phyloP scores from a whole-genome alignment of 305 asterid genomes.

The Fraxinus sp. region DNA sequence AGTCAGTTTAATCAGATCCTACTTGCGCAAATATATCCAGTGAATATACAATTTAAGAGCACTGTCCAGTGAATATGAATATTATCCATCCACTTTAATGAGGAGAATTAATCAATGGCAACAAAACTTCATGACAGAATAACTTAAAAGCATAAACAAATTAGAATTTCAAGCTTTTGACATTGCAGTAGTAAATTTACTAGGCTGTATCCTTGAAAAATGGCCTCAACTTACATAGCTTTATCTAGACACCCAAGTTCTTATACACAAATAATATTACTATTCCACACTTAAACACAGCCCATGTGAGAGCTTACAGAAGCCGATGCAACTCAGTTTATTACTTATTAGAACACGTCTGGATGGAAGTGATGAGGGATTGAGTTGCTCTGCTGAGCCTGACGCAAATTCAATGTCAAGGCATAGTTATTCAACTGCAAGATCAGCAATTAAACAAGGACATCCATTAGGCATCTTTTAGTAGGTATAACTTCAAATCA shows the following conservation, averaged over 20 bases:
- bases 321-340: background rate
- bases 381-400: conserved; percentile 60
- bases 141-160: background rate
- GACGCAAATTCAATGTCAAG: conserved; percentile 56
- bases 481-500: background rate
- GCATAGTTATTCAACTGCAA: conserved; percentile 56
- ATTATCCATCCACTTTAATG: background rate
- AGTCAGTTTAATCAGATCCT: background rate
- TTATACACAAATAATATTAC: background rate
- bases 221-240: background rate
- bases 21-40: background rate
- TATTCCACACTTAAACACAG: background rate
- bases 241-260: background rate
- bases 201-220: background rate
- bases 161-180: background rate
- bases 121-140: background rate
- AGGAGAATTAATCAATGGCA: background rate
- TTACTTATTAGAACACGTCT: conserved; percentile 46
- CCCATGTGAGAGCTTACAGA: background rate
- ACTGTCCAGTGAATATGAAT: background rate
- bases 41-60: background rate
- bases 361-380: conserved; percentile 62
- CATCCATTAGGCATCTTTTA: background rate
- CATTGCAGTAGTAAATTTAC: background rate
- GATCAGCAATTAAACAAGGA: background rate